Base-by-base conservation (phyloP, 805 yeast species). In the Pichia deserticola region DNA sequence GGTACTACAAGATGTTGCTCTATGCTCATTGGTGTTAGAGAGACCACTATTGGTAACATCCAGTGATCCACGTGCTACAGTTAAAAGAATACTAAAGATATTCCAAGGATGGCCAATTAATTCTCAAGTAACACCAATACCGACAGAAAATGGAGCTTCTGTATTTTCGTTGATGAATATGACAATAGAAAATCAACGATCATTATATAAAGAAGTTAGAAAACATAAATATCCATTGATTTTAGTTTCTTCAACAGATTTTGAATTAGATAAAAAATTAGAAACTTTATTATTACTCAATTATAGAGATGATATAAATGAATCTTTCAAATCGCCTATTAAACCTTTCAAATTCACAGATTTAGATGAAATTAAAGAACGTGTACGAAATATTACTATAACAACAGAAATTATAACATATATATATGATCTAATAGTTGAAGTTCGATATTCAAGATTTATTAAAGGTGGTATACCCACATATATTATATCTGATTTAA, bases 351-450 rank as follows among this genome's bases (percentile, higher is more conserved):
- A n/a, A 29, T 7, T 35, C 9, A 13, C 25, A 10, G 29, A 29
- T 34, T 13, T 47, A 8, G 36, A 27, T 1, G 29, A 35, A 20
- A 29, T 48, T 4, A 48, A 34, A 47, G 27, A 37, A 30, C n/a
- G 11, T 11, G 40, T 48, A 52, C n/a, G 39, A 12, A 33, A 45
- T 15, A 30, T 49, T 5, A 45, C 33, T 3, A 61, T 81, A 7
- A 69, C 72, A 0, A 72, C 79, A 0, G 85, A 81, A 48, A 64
- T 82, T 33, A 60, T 60, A 41, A 60, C 82, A 5, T 82, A 81
- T 55, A 72, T 79, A 52, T 77, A 79, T 52, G 86, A 82, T 59
- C 69, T 82, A 12, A 60, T 79, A 3, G 67, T 81, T 3, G 77
- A 73, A 56, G 56, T 76, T 2, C 65, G 88, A 41, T 71, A 73